Conservation (phyloP, 2,329 filamentous ascomycete species). For the Sodiomyces alkalinus region DNA sequence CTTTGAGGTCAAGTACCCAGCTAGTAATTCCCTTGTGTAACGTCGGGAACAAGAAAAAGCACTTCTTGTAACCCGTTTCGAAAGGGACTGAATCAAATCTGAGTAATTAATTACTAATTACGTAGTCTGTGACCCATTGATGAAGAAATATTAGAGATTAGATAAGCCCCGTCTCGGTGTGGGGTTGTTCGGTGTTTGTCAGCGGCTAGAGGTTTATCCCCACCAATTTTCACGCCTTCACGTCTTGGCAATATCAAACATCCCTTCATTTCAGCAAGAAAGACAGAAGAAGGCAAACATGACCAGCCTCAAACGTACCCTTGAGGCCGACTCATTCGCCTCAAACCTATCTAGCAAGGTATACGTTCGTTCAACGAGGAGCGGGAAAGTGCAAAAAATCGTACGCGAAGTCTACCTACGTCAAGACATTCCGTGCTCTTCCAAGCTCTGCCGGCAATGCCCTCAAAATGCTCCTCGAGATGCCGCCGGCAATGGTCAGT, state of each 20-base stretch:
- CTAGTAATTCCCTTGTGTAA: too few relatives aligned
- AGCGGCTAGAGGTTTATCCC: not conserved
- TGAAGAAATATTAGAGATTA: too few relatives aligned
- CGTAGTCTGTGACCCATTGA: too few relatives aligned
- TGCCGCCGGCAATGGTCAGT: conserved; percentile 1
- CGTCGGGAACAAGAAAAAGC: too few relatives aligned
- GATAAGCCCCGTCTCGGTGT: too few relatives aligned
- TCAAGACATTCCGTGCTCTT: conserved; percentile 95
- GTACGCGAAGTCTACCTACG: conserved; percentile 91
- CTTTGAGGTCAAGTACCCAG: too few relatives aligned
- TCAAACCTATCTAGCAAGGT: conserved; percentile 86
- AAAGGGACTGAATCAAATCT: too few relatives aligned
- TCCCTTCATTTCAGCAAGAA: conserved; percentile 1
- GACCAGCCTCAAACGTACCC: conserved; percentile 49
- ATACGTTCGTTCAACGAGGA: conserved; percentile 87
- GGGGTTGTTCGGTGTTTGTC: too few relatives aligned
- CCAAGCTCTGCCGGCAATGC: conserved; percentile 69
- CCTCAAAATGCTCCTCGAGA: conserved; percentile 28
- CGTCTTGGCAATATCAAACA: not conserved
- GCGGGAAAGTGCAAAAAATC: conserved; percentile 96
- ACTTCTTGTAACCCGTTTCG: too few relatives aligned
- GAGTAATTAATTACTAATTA: too few relatives aligned
- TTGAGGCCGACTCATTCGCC: conserved; percentile 36
- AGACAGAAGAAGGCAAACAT: conserved; percentile 21
- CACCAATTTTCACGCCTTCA: not conserved